Evolutionary conservation across 202 grass and related monocot species (phyloP).

Genomic region (Setaria viridis): DNA sequence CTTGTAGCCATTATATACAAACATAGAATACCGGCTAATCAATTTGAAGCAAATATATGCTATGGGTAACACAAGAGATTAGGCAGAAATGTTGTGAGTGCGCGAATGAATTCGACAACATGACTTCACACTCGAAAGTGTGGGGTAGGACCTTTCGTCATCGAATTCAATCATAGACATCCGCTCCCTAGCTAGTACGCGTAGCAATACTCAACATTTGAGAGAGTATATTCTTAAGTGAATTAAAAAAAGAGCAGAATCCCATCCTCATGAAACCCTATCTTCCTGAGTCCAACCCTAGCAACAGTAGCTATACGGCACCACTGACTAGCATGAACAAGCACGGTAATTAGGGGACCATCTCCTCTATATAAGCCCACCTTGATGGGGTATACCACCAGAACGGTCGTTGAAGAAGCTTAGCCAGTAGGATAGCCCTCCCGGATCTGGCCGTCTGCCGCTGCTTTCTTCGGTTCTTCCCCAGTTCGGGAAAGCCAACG

Average conservation of each 20-base stretch:
- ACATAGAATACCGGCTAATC: too few relatives aligned
- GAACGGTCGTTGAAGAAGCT: neutral
- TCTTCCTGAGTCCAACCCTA: slow-evolving; percentile 43
- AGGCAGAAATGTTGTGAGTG: fast-evolving
- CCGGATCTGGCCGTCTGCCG: slow-evolving; percentile 32
- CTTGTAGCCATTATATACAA: too few relatives aligned
- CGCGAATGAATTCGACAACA: neutral
- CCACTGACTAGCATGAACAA: neutral
- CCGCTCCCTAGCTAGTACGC: neutral
- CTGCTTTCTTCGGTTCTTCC: neutral
- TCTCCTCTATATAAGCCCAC: slow-evolving; percentile 48
- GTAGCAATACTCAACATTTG: neutral
- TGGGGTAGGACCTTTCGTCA: neutral
- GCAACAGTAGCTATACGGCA: neutral
- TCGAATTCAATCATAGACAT: neutral
- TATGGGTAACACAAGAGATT: neutral
- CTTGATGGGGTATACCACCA: slow-evolving; percentile 5
- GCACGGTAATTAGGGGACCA: neutral
- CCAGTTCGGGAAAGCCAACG: slow-evolving; percentile 27
- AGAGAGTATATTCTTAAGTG: neutral
- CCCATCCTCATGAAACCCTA: neutral
- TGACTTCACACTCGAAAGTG: neutral
- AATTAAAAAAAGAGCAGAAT: slow-evolving; percentile 27
- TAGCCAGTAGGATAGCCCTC: slow-evolving; percentile 30
- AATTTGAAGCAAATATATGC: too few relatives aligned